These are phyloP conservation scores for Candida glaebosa DNA, from an alignment of 805 yeast species.

Conservation along the genomic window DNA sequence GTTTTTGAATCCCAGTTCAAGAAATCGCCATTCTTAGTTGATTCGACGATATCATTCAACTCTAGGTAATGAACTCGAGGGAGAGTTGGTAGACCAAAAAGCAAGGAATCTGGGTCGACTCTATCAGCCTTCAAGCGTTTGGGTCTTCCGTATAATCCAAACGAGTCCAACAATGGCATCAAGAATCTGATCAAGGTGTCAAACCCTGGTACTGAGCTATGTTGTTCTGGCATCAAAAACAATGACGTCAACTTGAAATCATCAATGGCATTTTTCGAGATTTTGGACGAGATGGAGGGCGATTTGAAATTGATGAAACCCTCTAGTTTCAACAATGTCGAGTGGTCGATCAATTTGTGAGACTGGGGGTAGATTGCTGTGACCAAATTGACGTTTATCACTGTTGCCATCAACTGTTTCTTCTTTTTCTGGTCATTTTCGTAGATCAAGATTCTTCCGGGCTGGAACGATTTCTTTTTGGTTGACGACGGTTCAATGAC, in stretches of 20 bases:
- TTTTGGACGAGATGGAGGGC: conserved; percentile 32
- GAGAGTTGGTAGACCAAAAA: conserved; percentile 44
- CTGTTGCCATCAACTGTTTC: conserved; percentile 71
- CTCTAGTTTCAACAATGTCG: conserved; percentile 86
- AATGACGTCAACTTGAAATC: conserved; percentile 40
- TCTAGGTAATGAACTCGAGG: conserved; percentile 43
- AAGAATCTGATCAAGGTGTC: conserved; percentile 45
- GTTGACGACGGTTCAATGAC: conserved; percentile 71
- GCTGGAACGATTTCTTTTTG: conserved; percentile 43
- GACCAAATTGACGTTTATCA: conserved; percentile 64
- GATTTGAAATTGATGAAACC: conserved; percentile 66
- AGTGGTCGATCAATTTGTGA: conserved; percentile 73
- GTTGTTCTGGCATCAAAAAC: conserved; percentile 44
- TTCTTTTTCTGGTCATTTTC: conserved; percentile 78
- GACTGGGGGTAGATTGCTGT: conserved; percentile 93
- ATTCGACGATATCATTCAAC: conserved; percentile 24
- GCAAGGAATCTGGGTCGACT: conserved; percentile 36
- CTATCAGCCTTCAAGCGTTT: conserved; percentile 41
- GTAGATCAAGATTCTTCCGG: conserved; percentile 75
- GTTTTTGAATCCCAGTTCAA: conserved; percentile 35
- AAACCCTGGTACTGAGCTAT: conserved; percentile 45
- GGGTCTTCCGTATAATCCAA: conserved; percentile 46
- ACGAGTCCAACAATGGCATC: conserved; percentile 38
- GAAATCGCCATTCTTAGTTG: conserved; percentile 21
- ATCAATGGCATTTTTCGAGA: conserved; percentile 25